phyloP scores from a whole-genome alignment of 2,329 filamentous ascomycete genomes.

The Diaporthe citri region DNA sequence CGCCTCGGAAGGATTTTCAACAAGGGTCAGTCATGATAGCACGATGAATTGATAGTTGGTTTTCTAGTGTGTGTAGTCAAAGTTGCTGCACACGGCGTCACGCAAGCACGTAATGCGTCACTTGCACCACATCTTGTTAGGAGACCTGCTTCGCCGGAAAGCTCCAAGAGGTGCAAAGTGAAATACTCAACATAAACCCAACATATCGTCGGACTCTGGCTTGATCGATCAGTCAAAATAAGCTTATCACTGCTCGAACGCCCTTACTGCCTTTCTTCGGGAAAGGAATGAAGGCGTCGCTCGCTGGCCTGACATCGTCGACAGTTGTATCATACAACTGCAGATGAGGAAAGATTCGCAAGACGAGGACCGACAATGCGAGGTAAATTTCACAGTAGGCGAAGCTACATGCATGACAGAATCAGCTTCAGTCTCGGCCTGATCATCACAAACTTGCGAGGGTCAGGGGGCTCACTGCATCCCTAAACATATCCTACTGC shows the following conservation, averaged over 20 bases:
- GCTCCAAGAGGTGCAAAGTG: no score
- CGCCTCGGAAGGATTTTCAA: no score
- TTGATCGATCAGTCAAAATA: no score
- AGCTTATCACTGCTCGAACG: background rate
- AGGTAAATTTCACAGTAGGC: conserved; percentile 13
- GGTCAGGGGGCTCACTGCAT: conserved; percentile 43
- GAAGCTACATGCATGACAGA: conserved; percentile 6
- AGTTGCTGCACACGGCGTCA: no score
- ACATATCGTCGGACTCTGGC: no score
- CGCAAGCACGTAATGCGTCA: no score
- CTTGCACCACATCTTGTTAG: no score
- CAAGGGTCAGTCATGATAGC: no score
- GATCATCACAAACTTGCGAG: background rate
- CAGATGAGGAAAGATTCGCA: conserved; percentile 5
- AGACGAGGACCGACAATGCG: background rate
- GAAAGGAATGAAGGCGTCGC: conserved; percentile 40
- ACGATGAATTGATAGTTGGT: no score
- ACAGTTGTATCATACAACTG: conserved; percentile 15
- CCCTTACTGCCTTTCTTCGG: conserved; percentile 40
- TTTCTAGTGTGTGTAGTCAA: no score
- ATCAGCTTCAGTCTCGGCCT: background rate
- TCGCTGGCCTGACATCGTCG: conserved; percentile 29
- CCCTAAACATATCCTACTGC: conserved; percentile 43
- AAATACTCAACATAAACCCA: no score
- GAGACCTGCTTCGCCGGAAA: no score